Conservation (phyloP, 176 grass and related monocot species). For the Aegilops sharonensis region DNA sequence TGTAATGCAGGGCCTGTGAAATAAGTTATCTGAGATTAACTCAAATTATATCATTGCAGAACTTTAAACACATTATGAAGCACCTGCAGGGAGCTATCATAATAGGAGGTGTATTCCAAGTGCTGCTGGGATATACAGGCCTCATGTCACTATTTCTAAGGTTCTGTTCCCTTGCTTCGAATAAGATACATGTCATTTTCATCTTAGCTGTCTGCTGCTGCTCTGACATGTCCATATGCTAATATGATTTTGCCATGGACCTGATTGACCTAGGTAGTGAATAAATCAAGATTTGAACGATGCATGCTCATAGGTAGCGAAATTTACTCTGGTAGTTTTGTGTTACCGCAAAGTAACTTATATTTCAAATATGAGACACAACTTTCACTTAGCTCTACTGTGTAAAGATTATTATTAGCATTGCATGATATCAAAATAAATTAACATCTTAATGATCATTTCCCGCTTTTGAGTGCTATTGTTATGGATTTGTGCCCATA, state of each 20-base stretch:
- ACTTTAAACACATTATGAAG: slow-evolving; percentile 99
- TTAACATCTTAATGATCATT: not conserved
- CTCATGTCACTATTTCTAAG: slow-evolving; percentile 75
- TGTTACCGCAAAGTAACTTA: slow-evolving; percentile 3
- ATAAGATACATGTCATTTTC: not conserved
- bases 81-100: slow-evolving; percentile 95
- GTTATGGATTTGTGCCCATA: not conserved
- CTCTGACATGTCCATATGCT: not conserved
- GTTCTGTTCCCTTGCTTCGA: slow-evolving; percentile 25
- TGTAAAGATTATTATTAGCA: not conserved
- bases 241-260: not conserved
- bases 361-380: not conserved
- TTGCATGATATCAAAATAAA: not conserved
- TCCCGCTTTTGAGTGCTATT: not conserved
- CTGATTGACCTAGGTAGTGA: not conserved
- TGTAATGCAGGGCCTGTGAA: not conserved
- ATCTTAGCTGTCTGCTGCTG: not conserved
- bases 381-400: not conserved
- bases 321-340: not conserved
- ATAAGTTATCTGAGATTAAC: not conserved
- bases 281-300: not conserved
- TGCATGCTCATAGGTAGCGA: slow-evolving; percentile 3
- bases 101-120: slow-evolving; percentile 82
- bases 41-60: slow-evolving; percentile 49
- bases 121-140: slow-evolving; percentile 85